These are phyloP conservation scores for Phaeodactylum tricornutum DNA, from an alignment of 108 stramenopile genomes.

Conservation along the genomic window DNA sequence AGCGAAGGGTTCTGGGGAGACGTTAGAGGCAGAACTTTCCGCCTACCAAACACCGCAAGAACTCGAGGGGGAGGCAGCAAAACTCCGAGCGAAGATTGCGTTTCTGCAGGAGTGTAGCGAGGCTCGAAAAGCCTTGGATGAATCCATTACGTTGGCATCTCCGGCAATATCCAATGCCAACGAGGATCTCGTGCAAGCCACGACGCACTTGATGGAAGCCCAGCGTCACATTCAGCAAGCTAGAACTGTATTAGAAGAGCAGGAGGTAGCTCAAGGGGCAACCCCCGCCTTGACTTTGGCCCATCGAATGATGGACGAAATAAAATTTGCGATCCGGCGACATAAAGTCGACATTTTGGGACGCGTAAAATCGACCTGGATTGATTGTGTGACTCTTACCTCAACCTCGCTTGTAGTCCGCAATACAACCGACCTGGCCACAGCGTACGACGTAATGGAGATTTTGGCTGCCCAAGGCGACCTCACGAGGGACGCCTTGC, in stretches of 20 bases:
- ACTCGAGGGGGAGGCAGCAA: constrained; percentile 5
- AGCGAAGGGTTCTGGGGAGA: background rate
- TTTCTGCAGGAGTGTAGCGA: constrained; percentile 43
- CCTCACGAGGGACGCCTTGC: constrained; percentile 10
- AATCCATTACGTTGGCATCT: constrained; percentile 13
- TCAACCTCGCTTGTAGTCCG: constrained; percentile 19
- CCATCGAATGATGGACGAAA: constrained; percentile 15
- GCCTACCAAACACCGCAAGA: background rate
- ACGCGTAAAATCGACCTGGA: constrained; percentile 16
- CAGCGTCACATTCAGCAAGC: constrained; percentile 11
- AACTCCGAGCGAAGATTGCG: constrained; percentile 4
- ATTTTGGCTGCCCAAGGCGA: constrained; percentile 10
- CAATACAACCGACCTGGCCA: constrained; percentile 10
- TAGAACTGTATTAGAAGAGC: too few relatives aligned
- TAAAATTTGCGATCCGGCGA: constrained; percentile 21
- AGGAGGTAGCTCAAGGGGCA: background rate
- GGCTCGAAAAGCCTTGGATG: constrained; percentile 25
- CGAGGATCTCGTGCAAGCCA: constrained; percentile 17
- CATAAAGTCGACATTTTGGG: constrained; percentile 27
- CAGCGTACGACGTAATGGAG: constrained; percentile 26
- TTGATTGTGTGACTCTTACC: constrained; percentile 17
- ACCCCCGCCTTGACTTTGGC: constrained; percentile 5
- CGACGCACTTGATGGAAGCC: constrained; percentile 17
- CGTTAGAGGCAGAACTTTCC: background rate
- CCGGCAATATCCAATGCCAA: constrained; percentile 4